Base-by-base conservation (phyloP, 495 filamentous ascomycete species). In the Annulohypoxylon nitens region DNA sequence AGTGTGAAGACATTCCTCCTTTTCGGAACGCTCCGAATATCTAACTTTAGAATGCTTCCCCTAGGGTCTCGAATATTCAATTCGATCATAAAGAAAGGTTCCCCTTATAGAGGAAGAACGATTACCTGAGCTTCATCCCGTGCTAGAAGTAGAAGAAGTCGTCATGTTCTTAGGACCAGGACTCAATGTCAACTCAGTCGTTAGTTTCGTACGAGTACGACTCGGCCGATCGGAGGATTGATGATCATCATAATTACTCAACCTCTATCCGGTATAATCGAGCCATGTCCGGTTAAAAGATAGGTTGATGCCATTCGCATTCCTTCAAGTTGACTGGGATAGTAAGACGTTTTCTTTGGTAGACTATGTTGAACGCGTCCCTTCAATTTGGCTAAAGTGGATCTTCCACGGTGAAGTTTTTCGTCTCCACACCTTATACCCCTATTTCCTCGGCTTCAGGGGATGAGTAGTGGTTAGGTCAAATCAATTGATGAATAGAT, bases 301-400 rank as follows among this genome's bases (percentile, higher is more conserved):
- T 6, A 1, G n/a, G 4, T 4, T 20, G 43, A 47, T 47, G n/a
- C 43, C 43, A 47, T 20, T 9, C 4, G 4, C n/a, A 8, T 16
- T 47, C 43, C n/a, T 12, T 47, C 5, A 7, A 47, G n/a, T 16
- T 14, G 4, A 47, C 43, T 47, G 18, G 16, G 43, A 12, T 47
- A 47, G 43, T 18, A 47, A 20, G 16, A 20, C 8, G 16, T 7
- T 14, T 47, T 47, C 2, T 12, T 18, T 12, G 8, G 16, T 47
- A 47, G 43, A 47, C 43, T 47, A 47, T 47, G 43, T 47, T 16
- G n/a, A 47, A 18, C 43, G 18, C n/a, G 43, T 18, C 43, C 43
- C 43, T 47, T 47, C 16, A 45, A 47, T 47, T 47, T 47, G 16
- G 18, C 43, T 8, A 18, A 16, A 20, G 43, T 47, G 43, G 43